These are phyloP conservation scores for Penicillium sclerotigenum DNA, from an alignment of 2,329 filamentous ascomycete genomes.

Conservation along the genomic window DNA sequence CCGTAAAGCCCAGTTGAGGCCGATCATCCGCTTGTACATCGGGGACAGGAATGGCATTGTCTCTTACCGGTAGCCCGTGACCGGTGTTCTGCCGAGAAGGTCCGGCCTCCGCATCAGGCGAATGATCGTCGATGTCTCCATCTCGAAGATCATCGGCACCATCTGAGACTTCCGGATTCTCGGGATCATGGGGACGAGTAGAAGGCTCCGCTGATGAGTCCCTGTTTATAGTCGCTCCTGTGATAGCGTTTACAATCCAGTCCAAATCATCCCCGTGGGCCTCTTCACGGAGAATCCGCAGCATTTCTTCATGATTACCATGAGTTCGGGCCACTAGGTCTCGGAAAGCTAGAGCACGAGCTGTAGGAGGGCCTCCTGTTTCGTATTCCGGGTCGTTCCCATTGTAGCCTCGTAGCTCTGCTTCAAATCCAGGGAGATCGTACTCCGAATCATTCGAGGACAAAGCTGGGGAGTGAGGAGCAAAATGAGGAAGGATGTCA, in stretches of 20 bases:
- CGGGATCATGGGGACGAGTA: background rate
- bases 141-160: background rate
- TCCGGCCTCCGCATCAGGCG: background rate
- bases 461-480: conserved; percentile 14
- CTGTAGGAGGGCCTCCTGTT: conserved; percentile 3
- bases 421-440: conserved; percentile 9
- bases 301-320: conserved; percentile 58
- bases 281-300: conserved; percentile 61
- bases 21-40: conserved; percentile 11
- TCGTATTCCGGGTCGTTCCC: background rate
- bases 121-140: background rate
- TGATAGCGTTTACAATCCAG: conserved; percentile 58
- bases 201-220: conserved; percentile 1
- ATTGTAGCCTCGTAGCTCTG: background rate
- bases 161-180: background rate
- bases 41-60: background rate
- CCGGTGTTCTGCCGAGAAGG: background rate
- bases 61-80: background rate
- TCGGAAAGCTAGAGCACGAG: conserved; percentile 49
- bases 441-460: conserved; percentile 20
- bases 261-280: conserved; percentile 57
- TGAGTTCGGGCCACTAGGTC: conserved; percentile 58
- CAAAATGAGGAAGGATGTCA: conserved; percentile 2
- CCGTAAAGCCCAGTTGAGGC: conserved; percentile 21
- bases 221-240: conserved; percentile 20